These are phyloP conservation scores for Alternaria sp. DNA, from an alignment of 2,329 filamentous ascomycete species.

Conservation along the genomic window DNA sequence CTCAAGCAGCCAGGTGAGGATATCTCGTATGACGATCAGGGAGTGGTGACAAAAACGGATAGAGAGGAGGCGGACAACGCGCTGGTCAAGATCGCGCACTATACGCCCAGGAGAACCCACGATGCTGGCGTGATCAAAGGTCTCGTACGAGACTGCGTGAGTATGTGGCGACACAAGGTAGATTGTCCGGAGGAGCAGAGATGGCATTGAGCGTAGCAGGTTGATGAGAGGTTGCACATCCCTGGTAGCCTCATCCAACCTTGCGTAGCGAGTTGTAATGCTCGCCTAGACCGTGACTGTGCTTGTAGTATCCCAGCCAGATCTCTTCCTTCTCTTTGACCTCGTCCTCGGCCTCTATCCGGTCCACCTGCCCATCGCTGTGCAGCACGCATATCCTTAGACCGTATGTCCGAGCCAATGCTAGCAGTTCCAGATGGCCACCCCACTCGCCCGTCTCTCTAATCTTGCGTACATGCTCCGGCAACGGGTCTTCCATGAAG, in stretches of 20 bases:
- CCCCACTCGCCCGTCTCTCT: constrained; percentile 93
- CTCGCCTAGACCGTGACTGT: constrained; percentile 92
- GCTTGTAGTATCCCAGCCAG: constrained; percentile 94
- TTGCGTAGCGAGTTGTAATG: constrained; percentile 88
- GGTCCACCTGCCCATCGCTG: constrained; percentile 77
- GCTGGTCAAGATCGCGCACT: constrained; percentile 58
- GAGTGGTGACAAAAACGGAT: constrained; percentile 57
- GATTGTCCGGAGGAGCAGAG: constrained; percentile 5
- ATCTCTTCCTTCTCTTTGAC: constrained; percentile 63
- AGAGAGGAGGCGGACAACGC: constrained; percentile 49
- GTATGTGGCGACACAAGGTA: constrained; percentile 54
- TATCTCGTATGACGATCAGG: constrained; percentile 65
- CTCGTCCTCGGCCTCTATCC: constrained; percentile 64
- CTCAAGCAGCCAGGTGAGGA: constrained; percentile 72
- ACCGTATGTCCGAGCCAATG: constrained; percentile 79
- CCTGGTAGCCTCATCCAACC: constrained; percentile 24
- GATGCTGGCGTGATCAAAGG: constrained; percentile 54
- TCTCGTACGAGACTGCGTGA: constrained; percentile 57
- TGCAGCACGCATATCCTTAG: constrained; percentile 86
- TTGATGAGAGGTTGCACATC: too few species aligned
- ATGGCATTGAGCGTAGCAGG: neutral
- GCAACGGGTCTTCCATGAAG: constrained; percentile 83
- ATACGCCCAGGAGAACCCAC: constrained; percentile 63
- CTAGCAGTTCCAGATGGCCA: constrained; percentile 86
- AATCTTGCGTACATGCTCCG: constrained; percentile 76